Conservation (phyloP, 2,329 filamentous ascomycete genomes). For the Fusarium tuaranense region DNA sequence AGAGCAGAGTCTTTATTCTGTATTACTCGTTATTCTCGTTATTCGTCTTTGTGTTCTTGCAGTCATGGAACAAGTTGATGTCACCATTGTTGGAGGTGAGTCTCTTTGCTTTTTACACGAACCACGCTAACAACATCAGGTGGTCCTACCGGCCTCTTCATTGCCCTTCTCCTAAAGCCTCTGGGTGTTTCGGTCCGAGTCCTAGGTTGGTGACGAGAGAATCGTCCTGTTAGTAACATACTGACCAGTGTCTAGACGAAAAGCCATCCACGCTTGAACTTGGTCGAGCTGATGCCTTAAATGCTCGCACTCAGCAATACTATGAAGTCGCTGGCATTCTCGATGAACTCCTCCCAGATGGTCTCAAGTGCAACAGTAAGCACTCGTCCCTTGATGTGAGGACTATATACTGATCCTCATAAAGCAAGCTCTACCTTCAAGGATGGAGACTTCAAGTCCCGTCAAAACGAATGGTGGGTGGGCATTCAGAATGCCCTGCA, state of each 20-base stretch:
- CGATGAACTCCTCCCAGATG: constrained; percentile 54
- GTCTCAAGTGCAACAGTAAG: constrained; percentile 63
- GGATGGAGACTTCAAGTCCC: constrained; percentile 59
- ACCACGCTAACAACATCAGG: neutral
- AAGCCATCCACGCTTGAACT: constrained; percentile 54
- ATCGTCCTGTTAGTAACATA: fast-evolving
- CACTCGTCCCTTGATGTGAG: no score
- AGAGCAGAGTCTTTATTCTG: neutral
- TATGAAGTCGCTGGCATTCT: constrained; percentile 58
- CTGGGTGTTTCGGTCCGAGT: constrained; percentile 56
- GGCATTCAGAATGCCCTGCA: constrained; percentile 57
- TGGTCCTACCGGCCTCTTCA: constrained; percentile 60
- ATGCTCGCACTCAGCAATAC: constrained; percentile 62
- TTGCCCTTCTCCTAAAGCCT: constrained; percentile 56
- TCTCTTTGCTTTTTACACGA: neutral
- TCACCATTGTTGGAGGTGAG: constrained; percentile 41
- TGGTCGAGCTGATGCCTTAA: constrained; percentile 61
- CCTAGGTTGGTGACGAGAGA: constrained; percentile 43
- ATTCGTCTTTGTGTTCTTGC: neutral
- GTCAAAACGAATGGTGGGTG: constrained; percentile 62
- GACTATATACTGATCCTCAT: neutral
- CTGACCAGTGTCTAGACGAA: constrained; percentile 46
- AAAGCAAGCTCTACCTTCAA: constrained; percentile 61
- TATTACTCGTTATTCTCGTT: neutral
- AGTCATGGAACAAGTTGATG: constrained; percentile 17